These are phyloP conservation scores for Lolium perenne DNA, from an alignment of 176 grass and related monocot species.

Conservation along the genomic window DNA sequence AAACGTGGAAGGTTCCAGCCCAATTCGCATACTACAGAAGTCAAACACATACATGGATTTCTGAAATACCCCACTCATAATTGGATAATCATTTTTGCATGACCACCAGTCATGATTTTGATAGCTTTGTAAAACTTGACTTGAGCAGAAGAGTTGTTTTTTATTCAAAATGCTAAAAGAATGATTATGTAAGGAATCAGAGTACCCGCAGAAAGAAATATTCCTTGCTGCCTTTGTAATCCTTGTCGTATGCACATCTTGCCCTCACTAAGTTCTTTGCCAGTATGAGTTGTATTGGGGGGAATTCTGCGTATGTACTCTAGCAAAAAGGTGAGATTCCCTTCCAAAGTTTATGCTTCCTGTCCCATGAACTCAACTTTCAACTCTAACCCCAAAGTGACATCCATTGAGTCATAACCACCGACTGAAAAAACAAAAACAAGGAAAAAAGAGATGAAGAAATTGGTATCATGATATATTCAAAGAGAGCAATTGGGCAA, in stretches of 20 bases:
- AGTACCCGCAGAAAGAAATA: slow-evolving; percentile 29
- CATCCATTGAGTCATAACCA: slow-evolving; percentile 43
- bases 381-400: slow-evolving; percentile 44
- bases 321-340: slow-evolving; percentile 51
- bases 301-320: slow-evolving; percentile 40
- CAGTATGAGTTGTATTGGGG: slow-evolving; percentile 39
- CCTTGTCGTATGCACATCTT: slow-evolving; percentile 38
- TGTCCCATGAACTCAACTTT: slow-evolving; percentile 48
- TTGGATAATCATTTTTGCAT: slow-evolving; percentile 39
- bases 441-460: slow-evolving; percentile 22
- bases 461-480: slow-evolving; percentile 32
- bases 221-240: slow-evolving; percentile 44
- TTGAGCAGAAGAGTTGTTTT: slow-evolving; percentile 22
- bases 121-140: slow-evolving; percentile 35
- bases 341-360: slow-evolving; percentile 54
- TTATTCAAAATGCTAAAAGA: slow-evolving; percentile 29
- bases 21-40: slow-evolving; percentile 42
- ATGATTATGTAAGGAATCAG: slow-evolving; percentile 33
- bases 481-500: slow-evolving; percentile 14
- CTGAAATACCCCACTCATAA: slow-evolving; percentile 16
- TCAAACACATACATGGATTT: slow-evolving; percentile 38
- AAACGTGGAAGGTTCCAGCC: slow-evolving; percentile 29
- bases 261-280: slow-evolving; percentile 37
- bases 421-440: slow-evolving; percentile 31
- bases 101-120: slow-evolving; percentile 19